Evolutionary conservation across 257 asterid species (phyloP).

Genomic region (Orobanche coerulescens): DNA sequence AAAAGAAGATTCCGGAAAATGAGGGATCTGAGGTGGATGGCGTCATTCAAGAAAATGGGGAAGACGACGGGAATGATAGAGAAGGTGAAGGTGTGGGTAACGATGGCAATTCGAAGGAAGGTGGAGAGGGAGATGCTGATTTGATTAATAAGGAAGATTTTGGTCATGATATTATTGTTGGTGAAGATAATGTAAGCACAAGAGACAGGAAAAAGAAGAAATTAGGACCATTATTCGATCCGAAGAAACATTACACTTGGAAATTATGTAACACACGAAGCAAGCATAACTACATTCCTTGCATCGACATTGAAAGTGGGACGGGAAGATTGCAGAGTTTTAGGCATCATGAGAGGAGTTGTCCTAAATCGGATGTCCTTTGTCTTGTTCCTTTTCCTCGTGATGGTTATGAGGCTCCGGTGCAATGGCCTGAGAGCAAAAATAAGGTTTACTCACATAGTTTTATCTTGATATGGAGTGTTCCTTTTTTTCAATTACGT

Average conservation of each 20-base stretch:
- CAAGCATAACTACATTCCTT: conserved; percentile 88
- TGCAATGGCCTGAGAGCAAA: conserved; percentile 82
- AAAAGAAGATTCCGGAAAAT: too few species aligned
- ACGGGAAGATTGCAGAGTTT: conserved; percentile 42
- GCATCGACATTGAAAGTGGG: conserved; percentile 69
- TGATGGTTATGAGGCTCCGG: conserved; percentile 60
- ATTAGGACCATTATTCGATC: conserved; percentile 68
- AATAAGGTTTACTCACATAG: conserved; percentile 40
- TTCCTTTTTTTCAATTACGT: conserved; percentile 14
- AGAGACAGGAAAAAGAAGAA: conserved; percentile 31
- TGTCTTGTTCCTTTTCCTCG: conserved; percentile 87
- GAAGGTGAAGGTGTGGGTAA: too few species aligned
- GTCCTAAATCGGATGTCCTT: conserved; percentile 56
- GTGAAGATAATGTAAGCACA: conserved; percentile 34
- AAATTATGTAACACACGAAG: conserved; percentile 69
- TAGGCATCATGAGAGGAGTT: conserved; percentile 85
- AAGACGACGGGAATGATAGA: too few species aligned
- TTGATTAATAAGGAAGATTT: conserved; percentile 32
- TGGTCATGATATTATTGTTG: conserved; percentile 41
- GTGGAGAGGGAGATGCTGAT: conserved; percentile 36
- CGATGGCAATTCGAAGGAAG: conserved; percentile 26
- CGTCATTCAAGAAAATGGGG: too few species aligned
- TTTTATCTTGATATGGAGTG: conserved; percentile 1
- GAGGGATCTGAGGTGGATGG: too few species aligned
- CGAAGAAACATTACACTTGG: conserved; percentile 55